Evolutionary conservation across 2,329 filamentous ascomycete genomes (phyloP), one percentile per base, ranked within the genome.

Genomic region (Coniochaeta sp.): DNA sequence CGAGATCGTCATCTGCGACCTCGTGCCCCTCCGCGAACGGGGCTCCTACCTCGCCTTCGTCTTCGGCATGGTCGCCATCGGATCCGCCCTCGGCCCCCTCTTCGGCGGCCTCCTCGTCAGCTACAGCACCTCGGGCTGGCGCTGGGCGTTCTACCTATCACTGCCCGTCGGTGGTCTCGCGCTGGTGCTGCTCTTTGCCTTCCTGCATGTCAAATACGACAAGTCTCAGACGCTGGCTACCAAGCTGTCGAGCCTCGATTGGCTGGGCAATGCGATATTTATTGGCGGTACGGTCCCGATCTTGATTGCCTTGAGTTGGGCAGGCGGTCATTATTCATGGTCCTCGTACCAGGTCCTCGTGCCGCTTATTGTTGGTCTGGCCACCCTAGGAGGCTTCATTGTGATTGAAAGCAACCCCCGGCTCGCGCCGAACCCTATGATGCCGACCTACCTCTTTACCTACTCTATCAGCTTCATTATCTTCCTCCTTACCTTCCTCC

Each of bases 121-220:
- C 50, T 56, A 60, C 47, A 61, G 62, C 50, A 57, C 59, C 47
- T 60, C 65, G 12, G 52, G 57, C n/a, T 70, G 68, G 68, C 67
- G 68, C 55, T 70, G 68, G 72, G 66, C 76, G 14, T 82, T 83
- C 58, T 79, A 74, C 58, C 65, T 79, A 19, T 77, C 77, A 60
- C 64, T 79, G 3, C 77, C 76, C 24, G 54, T 77, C 50, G 69
- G 74, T 47, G 73, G 71, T 38, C 32, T 69, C 14, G 63, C 69
- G 1, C 65, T 77, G 4, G 22, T 69, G 3, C 60, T 72, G 9
- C 62, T 72, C 4, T 61, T 72, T 44, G 32, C 73, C 55, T 72
- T 75, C 58, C 67, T 83, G 5, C 70, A 72, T 9, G 69, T 79
- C 16, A 64, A 70, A 26, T 68, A 69, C 38, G 63, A 67, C 55